These are phyloP conservation scores for Ceratocystis papillata DNA, from an alignment of 2,329 filamentous ascomycete species.

Conservation along the genomic window DNA sequence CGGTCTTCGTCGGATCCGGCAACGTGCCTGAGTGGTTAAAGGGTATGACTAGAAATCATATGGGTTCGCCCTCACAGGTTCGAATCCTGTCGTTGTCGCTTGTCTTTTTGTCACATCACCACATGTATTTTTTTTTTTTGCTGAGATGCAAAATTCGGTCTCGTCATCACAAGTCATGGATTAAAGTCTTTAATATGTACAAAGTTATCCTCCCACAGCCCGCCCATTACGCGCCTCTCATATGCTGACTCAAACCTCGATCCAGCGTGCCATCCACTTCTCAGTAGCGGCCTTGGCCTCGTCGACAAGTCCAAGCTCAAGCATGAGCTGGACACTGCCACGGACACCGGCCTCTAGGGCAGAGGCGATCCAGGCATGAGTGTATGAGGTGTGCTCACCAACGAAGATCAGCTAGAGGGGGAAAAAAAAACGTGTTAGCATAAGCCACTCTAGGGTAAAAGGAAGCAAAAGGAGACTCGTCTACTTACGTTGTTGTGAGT, in stretches of 20 bases:
- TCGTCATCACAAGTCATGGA: constrained; percentile 6
- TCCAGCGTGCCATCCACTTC: constrained; percentile 61
- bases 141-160: not conserved
- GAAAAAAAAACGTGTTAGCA: constrained; percentile 9
- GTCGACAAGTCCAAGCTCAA: constrained; percentile 54
- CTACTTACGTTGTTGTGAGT: constrained; percentile 33
- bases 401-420: constrained; percentile 49
- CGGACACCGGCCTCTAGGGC: constrained; percentile 58
- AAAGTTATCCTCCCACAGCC: too few relatives aligned
- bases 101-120: not conserved
- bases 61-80: constrained; percentile 23
- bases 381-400: constrained; percentile 59
- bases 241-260: constrained; percentile 31
- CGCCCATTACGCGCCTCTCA: not conserved
- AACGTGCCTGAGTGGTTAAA: constrained; percentile 23
- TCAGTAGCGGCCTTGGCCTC: constrained; percentile 55
- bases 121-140: not conserved
- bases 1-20: not conserved
- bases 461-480: not conserved
- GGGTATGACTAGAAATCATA: constrained; percentile 24
- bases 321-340: constrained; percentile 52
- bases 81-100: constrained; percentile 23
- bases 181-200: not conserved
- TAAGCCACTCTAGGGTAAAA: not conserved
- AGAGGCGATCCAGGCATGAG: constrained; percentile 59